phyloP scores from a whole-genome alignment of 345 rosid genomes.

The Hibiscus trionum region DNA sequence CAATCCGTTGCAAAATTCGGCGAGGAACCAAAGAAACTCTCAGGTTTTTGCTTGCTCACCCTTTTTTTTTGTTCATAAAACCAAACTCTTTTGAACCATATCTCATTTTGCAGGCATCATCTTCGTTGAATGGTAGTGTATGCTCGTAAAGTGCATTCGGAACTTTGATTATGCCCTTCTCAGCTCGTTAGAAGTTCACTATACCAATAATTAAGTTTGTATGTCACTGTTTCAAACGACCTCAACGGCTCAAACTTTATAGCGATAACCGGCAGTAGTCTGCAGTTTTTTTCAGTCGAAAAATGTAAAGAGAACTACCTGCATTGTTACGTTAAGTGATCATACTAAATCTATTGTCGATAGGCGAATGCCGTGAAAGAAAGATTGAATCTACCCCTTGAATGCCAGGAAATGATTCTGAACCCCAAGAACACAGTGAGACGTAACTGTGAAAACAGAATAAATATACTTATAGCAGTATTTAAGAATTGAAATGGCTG shows the following conservation, averaged over 20 bases:
- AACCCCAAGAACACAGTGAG: neutral
- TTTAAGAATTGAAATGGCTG: no score
- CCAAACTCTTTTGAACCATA: neutral
- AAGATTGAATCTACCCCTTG: neutral
- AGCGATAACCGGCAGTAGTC: neutral
- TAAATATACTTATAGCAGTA: neutral
- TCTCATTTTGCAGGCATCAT: slow-evolving; percentile 61
- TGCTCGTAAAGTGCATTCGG: neutral
- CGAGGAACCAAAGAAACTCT: slow-evolving; percentile 86
- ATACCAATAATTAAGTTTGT: neutral
- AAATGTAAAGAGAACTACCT: neutral
- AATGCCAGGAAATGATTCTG: neutral
- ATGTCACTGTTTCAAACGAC: neutral
- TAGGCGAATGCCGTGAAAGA: neutral
- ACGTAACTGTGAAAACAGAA: neutral
- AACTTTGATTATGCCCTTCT: slow-evolving; percentile 1
- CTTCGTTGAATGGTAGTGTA: slow-evolving; percentile 41
- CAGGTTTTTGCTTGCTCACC: slow-evolving; percentile 29
- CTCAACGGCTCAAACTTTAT: neutral
- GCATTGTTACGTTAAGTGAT: neutral
- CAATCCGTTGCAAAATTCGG: slow-evolving; percentile 80
- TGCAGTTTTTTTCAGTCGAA: neutral
- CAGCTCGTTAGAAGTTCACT: neutral
- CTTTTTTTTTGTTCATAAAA: neutral
- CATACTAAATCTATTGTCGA: neutral